Base-by-base conservation (phyloP, 257 asterid species). In the Forsythia suspensa region DNA sequence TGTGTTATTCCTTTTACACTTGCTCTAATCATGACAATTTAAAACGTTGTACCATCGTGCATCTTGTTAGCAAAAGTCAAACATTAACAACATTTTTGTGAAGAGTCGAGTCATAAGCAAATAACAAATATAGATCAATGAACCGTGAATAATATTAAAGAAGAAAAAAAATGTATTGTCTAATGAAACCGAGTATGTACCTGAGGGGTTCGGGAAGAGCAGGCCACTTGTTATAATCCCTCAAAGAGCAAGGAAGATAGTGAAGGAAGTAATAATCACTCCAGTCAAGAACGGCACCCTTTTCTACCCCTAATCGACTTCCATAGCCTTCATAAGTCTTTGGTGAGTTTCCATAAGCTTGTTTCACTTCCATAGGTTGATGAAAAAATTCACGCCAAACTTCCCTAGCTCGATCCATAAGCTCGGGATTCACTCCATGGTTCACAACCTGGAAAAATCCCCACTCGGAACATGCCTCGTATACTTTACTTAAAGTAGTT, bases 221-320 rank as follows among this genome's bases (percentile, higher is more conserved):
- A 48, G 99, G 99, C 98, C 99, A 92, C 80, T 95, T 92, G 21
- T 82, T 73, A 5, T 80, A 85, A 83, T 92, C 96, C 70, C 89
- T 87, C 88, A 95, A 81, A 12, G 80, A 80, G 73, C 78, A 79
- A 78, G 98, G 98, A 16, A 90, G 85, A 41, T 82, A 91, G 71
- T 95, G 97, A 75, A 95, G 97, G 71, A 5, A 95, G 66, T 91
- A 95, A 63, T 95, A 95, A 70, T 95, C 99, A 29, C 99, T 90
- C 99, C 99, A 95, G 75, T 95, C 99, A 63, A 95, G 97, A 68
- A 82, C 39, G 68, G 94, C 99, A 38, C 93, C 99, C 70, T 91
- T 95, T 82, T 95, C 90, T 4, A 91, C 81, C 0, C 98, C 99
- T 0, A 95, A 82, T 0, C 98, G 82, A 76, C 98, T 95, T 0